A percentile compares a stretch with the other conserved stretches of the same genome.
Evolutionary conservation across 2,329 filamentous ascomycete genomes (phyloP).

Genomic region (Neoarthrinium moseri): DNA sequence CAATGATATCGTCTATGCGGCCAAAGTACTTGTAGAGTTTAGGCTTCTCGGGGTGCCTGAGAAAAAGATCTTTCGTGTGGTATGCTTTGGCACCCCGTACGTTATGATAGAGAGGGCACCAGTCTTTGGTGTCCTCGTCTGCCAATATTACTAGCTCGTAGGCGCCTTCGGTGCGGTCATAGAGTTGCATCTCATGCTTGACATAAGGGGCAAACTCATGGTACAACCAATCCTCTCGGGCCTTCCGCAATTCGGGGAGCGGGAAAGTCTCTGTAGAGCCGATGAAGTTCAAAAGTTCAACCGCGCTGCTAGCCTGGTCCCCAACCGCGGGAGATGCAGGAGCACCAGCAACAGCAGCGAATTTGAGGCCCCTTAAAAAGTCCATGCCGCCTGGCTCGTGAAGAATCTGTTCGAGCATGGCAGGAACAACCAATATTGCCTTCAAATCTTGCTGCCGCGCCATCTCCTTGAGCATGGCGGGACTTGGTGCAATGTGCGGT

Average conservation of each 20-base stretch:
- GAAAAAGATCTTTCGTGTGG: conserved; percentile 36
- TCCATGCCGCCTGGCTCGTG: conserved; percentile 16
- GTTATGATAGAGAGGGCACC: conserved; percentile 28
- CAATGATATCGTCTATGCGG: conserved; percentile 39
- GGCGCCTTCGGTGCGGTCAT: conserved; percentile 8
- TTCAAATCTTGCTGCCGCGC: conserved; percentile 15
- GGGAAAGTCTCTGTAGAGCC: conserved; percentile 21
- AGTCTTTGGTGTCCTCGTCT: conserved; percentile 17
- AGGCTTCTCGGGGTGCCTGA: conserved; percentile 31
- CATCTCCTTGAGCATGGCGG: conserved; percentile 13
- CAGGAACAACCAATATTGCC: conserved; percentile 13
- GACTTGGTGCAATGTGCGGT: conserved; percentile 17
- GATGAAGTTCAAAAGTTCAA: conserved; percentile 15
- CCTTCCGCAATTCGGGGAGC: conserved; percentile 15
- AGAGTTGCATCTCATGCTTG: conserved; percentile 22
- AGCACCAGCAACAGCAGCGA: conserved; percentile 16
- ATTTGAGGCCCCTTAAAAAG: conserved; percentile 15
- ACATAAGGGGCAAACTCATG: conserved; percentile 26
- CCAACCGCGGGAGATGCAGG: conserved; percentile 13
- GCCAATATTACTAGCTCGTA: conserved; percentile 26
- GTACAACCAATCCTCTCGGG: conserved; percentile 28
- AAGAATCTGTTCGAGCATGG: conserved; percentile 15
- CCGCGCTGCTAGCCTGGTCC: conserved; percentile 8
- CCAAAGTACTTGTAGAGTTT: conserved; percentile 34
- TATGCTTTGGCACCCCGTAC: conserved; percentile 32